A percentile compares a stretch with the other conserved stretches of the same genome.
Evolutionary conservation across 257 asterid species (phyloP).

Genomic region (Solanum sejunctum): DNA sequence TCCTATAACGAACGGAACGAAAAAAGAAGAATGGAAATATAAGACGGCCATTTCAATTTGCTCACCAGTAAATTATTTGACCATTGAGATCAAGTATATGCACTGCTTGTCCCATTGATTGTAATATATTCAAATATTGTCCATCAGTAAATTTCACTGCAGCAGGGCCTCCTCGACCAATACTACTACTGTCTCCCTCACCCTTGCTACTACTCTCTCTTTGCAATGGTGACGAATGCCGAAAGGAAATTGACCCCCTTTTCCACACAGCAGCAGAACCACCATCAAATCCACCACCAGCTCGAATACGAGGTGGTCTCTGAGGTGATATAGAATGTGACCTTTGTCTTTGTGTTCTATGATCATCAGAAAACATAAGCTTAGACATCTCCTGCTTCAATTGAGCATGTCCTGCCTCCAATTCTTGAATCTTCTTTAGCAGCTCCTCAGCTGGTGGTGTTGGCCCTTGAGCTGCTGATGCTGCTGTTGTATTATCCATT

Average conservation of each 20-base stretch:
- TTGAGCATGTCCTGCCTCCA: slow-evolving; percentile 71
- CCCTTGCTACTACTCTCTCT: slow-evolving; percentile 50
- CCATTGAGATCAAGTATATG: slow-evolving; percentile 54
- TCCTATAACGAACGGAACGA: not conserved
- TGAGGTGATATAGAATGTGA: slow-evolving; percentile 81
- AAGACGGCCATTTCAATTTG: not conserved
- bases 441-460: slow-evolving; percentile 72
- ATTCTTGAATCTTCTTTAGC: slow-evolving; percentile 72
- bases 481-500: slow-evolving; percentile 31
- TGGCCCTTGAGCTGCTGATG: slow-evolving; percentile 9
- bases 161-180: slow-evolving; percentile 27
- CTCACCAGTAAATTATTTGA: slow-evolving; percentile 83
- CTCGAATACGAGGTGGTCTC: slow-evolving; percentile 27
- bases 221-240: slow-evolving; percentile 78
- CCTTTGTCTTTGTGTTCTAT: slow-evolving; percentile 35
- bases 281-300: slow-evolving; percentile 23
- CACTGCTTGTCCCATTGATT: slow-evolving; percentile 84
- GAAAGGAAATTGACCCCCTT: slow-evolving; percentile 50
- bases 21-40: not conserved
- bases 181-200: not conserved
- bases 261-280: slow-evolving; percentile 34
- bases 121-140: slow-evolving; percentile 77
- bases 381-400: slow-evolving; percentile 74
- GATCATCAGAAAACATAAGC: slow-evolving; percentile 22
- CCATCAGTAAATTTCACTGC: slow-evolving; percentile 53